These are phyloP conservation scores for Saccharomycopsis hybrid DNA, from an alignment of 1,139 yeast genomes.

Conservation along the genomic window DNA sequence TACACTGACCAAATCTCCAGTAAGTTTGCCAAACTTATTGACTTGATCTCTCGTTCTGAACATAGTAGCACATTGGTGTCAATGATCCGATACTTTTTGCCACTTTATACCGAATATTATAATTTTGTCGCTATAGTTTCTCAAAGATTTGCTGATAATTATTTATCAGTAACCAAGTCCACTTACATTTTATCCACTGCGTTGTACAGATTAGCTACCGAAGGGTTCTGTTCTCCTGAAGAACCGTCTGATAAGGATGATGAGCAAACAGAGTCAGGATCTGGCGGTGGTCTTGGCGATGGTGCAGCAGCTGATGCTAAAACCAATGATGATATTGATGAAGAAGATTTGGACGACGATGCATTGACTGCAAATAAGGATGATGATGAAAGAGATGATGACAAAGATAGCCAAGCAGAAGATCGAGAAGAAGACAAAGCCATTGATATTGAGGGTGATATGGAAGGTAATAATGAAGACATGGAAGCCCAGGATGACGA, in stretches of 20 bases:
- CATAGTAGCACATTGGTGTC: slow-evolving; percentile 32
- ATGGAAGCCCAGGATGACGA: slow-evolving; percentile 48
- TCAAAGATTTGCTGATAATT: slow-evolving; percentile 35
- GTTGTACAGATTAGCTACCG: slow-evolving; percentile 58
- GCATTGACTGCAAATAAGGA: slow-evolving; percentile 84
- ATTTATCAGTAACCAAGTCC: slow-evolving; percentile 51
- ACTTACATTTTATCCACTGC: slow-evolving; percentile 52
- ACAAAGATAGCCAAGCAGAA: slow-evolving; percentile 41
- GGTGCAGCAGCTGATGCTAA: slow-evolving; percentile 78
- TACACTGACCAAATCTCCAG: slow-evolving; percentile 28
- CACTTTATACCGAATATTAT: slow-evolving; percentile 49
- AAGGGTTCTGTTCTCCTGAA: slow-evolving; percentile 93
- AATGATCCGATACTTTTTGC: slow-evolving; percentile 40
- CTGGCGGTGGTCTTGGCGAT: slow-evolving; percentile 93
- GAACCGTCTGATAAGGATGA: slow-evolving; percentile 57
- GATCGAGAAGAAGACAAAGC: slow-evolving; percentile 73
- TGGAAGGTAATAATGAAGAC: slow-evolving; percentile 90
- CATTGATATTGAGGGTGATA: slow-evolving; percentile 90
- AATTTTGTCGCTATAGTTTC: slow-evolving; percentile 32
- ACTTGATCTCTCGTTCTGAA: slow-evolving; percentile 29
- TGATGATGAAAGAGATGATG: slow-evolving; percentile 48
- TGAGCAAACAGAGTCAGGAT: slow-evolving; percentile 43
- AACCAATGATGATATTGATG: slow-evolving; percentile 84
- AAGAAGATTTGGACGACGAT: slow-evolving; percentile 83
- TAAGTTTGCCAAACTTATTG: slow-evolving; percentile 32